Evolutionary conservation across 257 asterid genomes (phyloP), one percentile per base, ranked within the genome.

Genomic region (Solanum piurae): DNA sequence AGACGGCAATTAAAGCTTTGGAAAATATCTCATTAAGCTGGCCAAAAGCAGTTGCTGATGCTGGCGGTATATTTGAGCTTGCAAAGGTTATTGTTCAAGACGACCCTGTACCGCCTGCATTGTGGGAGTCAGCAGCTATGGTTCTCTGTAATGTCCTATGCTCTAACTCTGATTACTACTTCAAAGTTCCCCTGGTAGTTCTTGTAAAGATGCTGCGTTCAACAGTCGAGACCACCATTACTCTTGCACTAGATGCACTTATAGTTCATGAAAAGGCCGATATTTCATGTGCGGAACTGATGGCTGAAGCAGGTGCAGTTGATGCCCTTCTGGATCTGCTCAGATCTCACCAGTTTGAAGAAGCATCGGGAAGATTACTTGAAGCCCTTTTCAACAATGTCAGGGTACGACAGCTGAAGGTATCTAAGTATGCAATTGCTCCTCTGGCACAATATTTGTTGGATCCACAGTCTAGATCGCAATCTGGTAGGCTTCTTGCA

Each of bases 271-370:
- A 96, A 90, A 93, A 90, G 92, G 86, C 90, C 3, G 95, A 95
- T 87, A 87, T 91, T 88, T 94, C 94, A 64, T 92, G 93, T 88
- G 94, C 96, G 38, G 93, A 91, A 87, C 89, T 93, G 88, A 95
- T 96, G 95, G 95, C 94, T 86, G 95, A 93, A 89, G 95, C 94
- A 86, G 98, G 98, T 87, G 98, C 94, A 25, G 89, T 95, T 80
- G 98, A 96, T 90, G 94, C 98, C 83, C 89, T 96, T 84, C 86
- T 96, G 76, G 98, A 96, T 91, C 91, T 96, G 71, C 88, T 96
- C 83, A 95, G 98, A 91, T 96, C 98, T 89, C 98, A 95, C 87
- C 93, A 89, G 75, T 96, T 94, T 83, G 98, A 96, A 90, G 98
- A 95, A 88, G 90, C 91, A 11, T 89, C 98, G 0, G 95, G 93